Percentiles rank a stretch among this genome's conserved stretches.
Evolutionary conservation across 192 early-diverging fungal genomes (phyloP).

Genomic region (Coemansia sp.): DNA sequence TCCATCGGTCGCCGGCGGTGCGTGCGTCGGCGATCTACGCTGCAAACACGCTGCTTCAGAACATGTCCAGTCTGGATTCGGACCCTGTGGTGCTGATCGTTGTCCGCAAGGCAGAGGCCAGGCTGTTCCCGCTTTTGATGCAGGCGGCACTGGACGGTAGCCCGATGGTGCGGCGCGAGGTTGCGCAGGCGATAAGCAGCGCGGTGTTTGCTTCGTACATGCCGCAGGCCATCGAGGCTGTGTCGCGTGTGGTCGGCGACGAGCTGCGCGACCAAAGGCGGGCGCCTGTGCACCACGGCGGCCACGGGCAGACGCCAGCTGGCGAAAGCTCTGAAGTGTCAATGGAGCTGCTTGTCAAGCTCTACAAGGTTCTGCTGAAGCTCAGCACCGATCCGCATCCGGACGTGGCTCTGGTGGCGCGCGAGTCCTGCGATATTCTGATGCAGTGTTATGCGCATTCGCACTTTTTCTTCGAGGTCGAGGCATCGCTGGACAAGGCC

Average conservation of each 20-base stretch:
- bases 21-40: constrained; percentile 81
- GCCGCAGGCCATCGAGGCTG: constrained; percentile 66
- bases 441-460: constrained; percentile 56
- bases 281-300: constrained; percentile 2
- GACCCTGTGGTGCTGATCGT: constrained; percentile 72
- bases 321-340: constrained; percentile 29
- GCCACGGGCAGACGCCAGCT: constrained; percentile 2
- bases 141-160: constrained; percentile 76
- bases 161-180: constrained; percentile 88
- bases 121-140: constrained; percentile 61
- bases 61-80: constrained; percentile 59
- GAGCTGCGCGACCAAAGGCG: constrained; percentile 42
- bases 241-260: constrained; percentile 57
- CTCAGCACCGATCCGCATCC: constrained; percentile 82
- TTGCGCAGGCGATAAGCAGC: constrained; percentile 74
- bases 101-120: constrained; percentile 69
- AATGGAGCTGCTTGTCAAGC: constrained; percentile 51
- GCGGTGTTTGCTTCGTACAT: constrained; percentile 70
- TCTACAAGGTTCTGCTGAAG: constrained; percentile 83
- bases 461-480: constrained; percentile 27
- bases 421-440: constrained; percentile 70
- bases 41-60: constrained; percentile 72
- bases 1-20: constrained; percentile 63
- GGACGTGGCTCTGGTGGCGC: constrained; percentile 71
- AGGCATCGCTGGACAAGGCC: constrained; percentile 43